A percentile compares a stretch with the other conserved stretches of the same genome.
Evolutionary conservation across 176 grass and related monocot genomes (phyloP).

Genomic region (Carex pumila): DNA sequence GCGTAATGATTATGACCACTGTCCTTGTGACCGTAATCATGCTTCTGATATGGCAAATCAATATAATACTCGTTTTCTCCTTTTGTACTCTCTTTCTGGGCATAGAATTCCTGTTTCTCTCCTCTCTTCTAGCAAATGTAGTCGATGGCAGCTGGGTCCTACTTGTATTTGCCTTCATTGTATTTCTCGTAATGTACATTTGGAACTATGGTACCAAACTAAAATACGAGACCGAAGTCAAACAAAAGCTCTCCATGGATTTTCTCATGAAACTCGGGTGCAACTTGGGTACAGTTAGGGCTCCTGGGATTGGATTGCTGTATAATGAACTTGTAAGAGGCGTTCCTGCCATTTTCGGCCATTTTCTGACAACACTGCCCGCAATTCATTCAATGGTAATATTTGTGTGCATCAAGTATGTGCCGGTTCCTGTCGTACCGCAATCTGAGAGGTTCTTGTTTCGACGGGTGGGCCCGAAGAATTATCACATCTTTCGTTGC

Average conservation of each 20-base stretch:
- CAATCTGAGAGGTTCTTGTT: conserved; percentile 97
- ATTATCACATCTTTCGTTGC: conserved; percentile 93
- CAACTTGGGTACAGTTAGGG: conserved; percentile 90
- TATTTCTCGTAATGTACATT: conserved; percentile 83
- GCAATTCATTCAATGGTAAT: conserved; percentile 97
- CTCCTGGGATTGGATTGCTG: conserved; percentile 89
- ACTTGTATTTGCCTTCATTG: conserved; percentile 66
- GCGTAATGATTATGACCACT: conserved; percentile 96
- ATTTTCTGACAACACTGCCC: conserved; percentile 87
- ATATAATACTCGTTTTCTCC: conserved; percentile 75
- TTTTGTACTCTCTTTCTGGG: conserved; percentile 74
- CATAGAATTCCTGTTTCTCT: conserved; percentile 88
- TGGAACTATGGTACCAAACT: conserved; percentile 98
- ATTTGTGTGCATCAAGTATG: conserved; percentile 99
- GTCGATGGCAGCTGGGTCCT: conserved; percentile 95
- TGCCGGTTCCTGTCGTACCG: conserved; percentile 87
- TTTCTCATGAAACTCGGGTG: conserved; percentile 50
- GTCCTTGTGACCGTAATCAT: conserved; percentile 93
- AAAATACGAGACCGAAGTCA: conserved; percentile 96
- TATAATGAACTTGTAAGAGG: conserved; percentile 96
- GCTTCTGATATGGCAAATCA: conserved; percentile 99
- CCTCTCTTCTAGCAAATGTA: conserved; percentile 71
- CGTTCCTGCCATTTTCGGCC: conserved; percentile 89
- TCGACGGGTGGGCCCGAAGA: conserved; percentile 81
- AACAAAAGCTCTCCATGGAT: conserved; percentile 93